Base-by-base conservation (phyloP, 768 basidiomycete species). In the Lentinus tigrinus region DNA sequence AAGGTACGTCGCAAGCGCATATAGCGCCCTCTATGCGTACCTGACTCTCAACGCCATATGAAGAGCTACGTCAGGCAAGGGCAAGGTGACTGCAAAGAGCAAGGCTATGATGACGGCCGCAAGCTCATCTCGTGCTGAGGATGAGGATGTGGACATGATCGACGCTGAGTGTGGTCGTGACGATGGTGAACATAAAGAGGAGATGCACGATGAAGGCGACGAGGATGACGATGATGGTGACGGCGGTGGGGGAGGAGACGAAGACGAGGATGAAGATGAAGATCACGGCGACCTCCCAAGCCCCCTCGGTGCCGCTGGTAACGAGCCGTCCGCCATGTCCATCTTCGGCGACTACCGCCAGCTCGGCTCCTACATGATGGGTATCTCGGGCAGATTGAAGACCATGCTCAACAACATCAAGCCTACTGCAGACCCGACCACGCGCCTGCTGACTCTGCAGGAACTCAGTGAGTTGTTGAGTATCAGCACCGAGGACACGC, bases 401-500 rank as follows among this genome's bases (percentile, higher is more conserved):
- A 87, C 84, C 6, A 89, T 96, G 83, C 78, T 97, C 59, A 88
- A 82, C 72, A 92, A 92, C 72, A 92, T 96, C 84, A 90, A 91
- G 73, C 69, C 83, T 23, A 85, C 87, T 27, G 89, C 92, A 31
- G 91, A 91, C 69, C 87, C 91, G 11, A 92, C 89, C 0, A 90
- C 87, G 39, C 88, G 95, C 47, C 83, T 98, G 27, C 75, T 93
- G 43, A 95, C 95, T 4, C 77, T 99, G 27, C 95, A 98, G 69
- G 96, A 99, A 67, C 82, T 97, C 52, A 94, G 92, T 75, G 96
- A 98, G 70, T 73, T 98, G 34, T 84, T 99, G 55, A 91, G 92
- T 60, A 95, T 98, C 75, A 93, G 93, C 73, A 98, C 94, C 2
- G 96, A 98, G 74, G 97, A 99, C 70, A 98, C 95, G 7, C 78